phyloP scores from a whole-genome alignment of 352 stramenopile species.

The Elongisporangium prolatum region DNA sequence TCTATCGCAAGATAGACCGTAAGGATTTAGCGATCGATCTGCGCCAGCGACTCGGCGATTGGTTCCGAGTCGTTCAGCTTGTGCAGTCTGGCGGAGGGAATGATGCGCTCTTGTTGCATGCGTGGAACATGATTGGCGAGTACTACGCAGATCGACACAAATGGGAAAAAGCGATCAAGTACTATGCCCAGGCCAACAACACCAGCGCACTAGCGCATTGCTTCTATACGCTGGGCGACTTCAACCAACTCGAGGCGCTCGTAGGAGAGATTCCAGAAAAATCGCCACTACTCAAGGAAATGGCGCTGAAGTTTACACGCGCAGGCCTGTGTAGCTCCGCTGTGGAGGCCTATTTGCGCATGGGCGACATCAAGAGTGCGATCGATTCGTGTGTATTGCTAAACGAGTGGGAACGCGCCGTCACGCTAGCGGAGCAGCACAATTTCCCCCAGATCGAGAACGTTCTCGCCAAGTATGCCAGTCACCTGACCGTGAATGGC shows the following conservation, averaged over 20 bases:
- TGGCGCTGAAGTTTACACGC: conserved; percentile 86
- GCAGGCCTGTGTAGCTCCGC: conserved; percentile 81
- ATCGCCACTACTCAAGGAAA: conserved; percentile 72
- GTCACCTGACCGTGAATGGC: conserved; percentile 76
- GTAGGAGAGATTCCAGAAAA: conserved; percentile 82
- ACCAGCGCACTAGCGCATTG: conserved; percentile 76
- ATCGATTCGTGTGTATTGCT: conserved; percentile 92
- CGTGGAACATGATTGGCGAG: conserved; percentile 89
- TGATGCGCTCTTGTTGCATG: conserved; percentile 74
- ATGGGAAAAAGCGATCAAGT: conserved; percentile 92
- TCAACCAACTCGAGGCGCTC: conserved; percentile 81
- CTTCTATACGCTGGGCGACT: conserved; percentile 89
- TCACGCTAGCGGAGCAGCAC: conserved; percentile 88
- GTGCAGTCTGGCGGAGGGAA: conserved; percentile 72
- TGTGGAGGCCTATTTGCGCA: conserved; percentile 84
- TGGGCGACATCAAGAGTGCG: conserved; percentile 88
- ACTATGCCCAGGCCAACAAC: conserved; percentile 86
- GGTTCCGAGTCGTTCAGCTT: conserved; percentile 88
- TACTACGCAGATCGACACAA: conserved; percentile 90
- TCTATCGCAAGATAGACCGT: conserved; percentile 93
- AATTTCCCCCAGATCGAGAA: conserved; percentile 94
- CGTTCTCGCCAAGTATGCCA: conserved; percentile 88
- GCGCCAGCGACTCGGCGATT: conserved; percentile 87
- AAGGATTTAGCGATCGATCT: conserved; percentile 92
- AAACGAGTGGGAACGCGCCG: conserved; percentile 91